Conservation (phyloP, 805 yeast genomes). For the Candida parachauliodes region DNA sequence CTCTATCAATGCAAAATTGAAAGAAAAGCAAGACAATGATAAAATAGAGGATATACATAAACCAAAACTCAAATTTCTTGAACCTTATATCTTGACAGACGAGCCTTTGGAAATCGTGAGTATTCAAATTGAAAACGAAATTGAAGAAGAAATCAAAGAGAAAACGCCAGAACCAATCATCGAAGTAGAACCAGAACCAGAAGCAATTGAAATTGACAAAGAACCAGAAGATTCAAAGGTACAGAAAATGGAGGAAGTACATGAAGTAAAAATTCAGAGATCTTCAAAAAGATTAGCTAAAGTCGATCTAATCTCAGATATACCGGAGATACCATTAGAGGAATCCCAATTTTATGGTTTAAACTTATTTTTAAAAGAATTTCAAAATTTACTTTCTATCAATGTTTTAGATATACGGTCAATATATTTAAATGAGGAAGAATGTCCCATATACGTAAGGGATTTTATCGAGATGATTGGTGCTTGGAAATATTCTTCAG, state of each 20-base stretch:
- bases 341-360: conserved; percentile 25
- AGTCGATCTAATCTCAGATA: conserved; percentile 15
- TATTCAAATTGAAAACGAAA: conserved; percentile 21
- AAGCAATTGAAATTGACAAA: conserved; percentile 2
- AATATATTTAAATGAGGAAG: conserved; percentile 14
- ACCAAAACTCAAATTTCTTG: conserved; percentile 42
- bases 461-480: conserved; percentile 24
- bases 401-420: conserved; percentile 10
- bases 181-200: conserved; percentile 1
- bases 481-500: conserved; percentile 22
- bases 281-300: conserved; percentile 31
- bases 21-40: conserved; percentile 28
- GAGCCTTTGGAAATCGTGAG: conserved; percentile 44
- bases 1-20: conserved; percentile 31
- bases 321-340: conserved; percentile 21
- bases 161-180: not conserved
- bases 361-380: conserved; percentile 18
- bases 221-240: conserved; percentile 3
- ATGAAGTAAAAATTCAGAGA: conserved; percentile 32
- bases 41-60: conserved; percentile 33
- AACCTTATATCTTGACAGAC: conserved; percentile 50
- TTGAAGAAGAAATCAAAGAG: conserved; percentile 14
- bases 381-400: conserved; percentile 15
- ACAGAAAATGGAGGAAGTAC: conserved; percentile 14
- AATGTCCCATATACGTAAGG: conserved; percentile 12